Percentiles rank a stretch among this genome's conserved stretches.
Evolutionary conservation across 202 grass and related monocot species (phyloP).

Genomic region (Bolboschoenoplectus hybrid): DNA sequence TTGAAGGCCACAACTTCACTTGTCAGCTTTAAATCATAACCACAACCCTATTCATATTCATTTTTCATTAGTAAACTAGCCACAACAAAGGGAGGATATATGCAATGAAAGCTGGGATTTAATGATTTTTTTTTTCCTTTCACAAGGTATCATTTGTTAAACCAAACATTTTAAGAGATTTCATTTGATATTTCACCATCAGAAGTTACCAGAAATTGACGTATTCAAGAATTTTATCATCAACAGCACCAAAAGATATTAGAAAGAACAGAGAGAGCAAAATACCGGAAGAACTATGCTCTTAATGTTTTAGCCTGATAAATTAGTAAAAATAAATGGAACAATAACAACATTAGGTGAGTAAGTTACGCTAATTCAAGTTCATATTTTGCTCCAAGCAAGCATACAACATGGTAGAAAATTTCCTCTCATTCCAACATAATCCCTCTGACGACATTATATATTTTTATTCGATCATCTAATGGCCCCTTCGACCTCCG

Average conservation of each 20-base stretch:
- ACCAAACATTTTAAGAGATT: background rate
- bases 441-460: slow-evolving; percentile 14
- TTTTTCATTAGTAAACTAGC: background rate
- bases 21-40: slow-evolving; percentile 26
- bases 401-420: slow-evolving; percentile 42
- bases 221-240: background rate
- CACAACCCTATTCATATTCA: background rate
- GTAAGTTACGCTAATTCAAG: slow-evolving; percentile 36
- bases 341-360: slow-evolving; percentile 35
- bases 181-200: background rate
- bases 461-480: slow-evolving; percentile 37
- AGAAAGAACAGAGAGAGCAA: slow-evolving; percentile 34
- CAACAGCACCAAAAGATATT: background rate
- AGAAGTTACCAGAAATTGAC: background rate
- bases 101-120: background rate
- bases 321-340: slow-evolving; percentile 47
- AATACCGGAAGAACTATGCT: slow-evolving; percentile 17
- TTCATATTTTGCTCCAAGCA: slow-evolving; percentile 34
- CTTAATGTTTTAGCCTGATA: slow-evolving; percentile 31
- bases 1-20: background rate
- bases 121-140: background rate
- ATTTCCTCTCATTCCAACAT: slow-evolving; percentile 25
- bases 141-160: background rate
- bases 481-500: slow-evolving; percentile 22
- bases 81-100: background rate